Percentiles rank a stretch among this genome's conserved stretches.
phyloP scores from a whole-genome alignment of 352 stramenopile genomes.

The Pythium aquatile region DNA sequence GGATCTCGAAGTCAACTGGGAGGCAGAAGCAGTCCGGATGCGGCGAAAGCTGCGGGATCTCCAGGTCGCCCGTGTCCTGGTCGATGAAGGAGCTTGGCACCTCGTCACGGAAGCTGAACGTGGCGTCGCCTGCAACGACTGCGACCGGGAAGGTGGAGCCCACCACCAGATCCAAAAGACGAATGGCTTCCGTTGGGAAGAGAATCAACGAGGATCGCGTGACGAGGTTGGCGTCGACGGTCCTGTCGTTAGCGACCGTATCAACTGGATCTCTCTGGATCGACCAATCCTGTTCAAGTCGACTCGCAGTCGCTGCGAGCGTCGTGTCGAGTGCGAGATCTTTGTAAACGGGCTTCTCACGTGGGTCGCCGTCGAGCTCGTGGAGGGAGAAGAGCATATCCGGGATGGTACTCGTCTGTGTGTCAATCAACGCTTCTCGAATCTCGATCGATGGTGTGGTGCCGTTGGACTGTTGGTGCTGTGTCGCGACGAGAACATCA shows the following conservation, averaged over 20 bases:
- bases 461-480: slow-evolving; percentile 2
- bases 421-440: slow-evolving; percentile 45
- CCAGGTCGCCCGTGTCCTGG: slow-evolving; percentile 29
- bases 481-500: slow-evolving; percentile 58
- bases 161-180: slow-evolving; percentile 47
- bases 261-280: background rate
- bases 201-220: slow-evolving; percentile 48
- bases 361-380: slow-evolving; percentile 8
- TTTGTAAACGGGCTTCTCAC: slow-evolving; percentile 33
- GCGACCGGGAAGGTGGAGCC: slow-evolving; percentile 19
- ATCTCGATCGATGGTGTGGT: slow-evolving; percentile 18
- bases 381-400: slow-evolving; percentile 51
- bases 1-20: slow-evolving; percentile 72
- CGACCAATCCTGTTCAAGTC: slow-evolving; percentile 18
- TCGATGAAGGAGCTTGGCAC: slow-evolving; percentile 61
- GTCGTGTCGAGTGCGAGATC: slow-evolving; percentile 39
- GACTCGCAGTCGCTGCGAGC: slow-evolving; percentile 23
- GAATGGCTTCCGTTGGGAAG: slow-evolving; percentile 65
- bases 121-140: slow-evolving; percentile 47
- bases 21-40: slow-evolving; percentile 83
- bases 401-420: slow-evolving; percentile 39
- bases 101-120: slow-evolving; percentile 57
- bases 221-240: slow-evolving; percentile 14
- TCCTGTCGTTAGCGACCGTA: slow-evolving; percentile 11
- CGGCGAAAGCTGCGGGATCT: slow-evolving; percentile 74